Evolutionary conservation across 768 basidiomycete genomes (phyloP), one percentile per base, ranked within the genome.

Genomic region (Tricholoma sp.): DNA sequence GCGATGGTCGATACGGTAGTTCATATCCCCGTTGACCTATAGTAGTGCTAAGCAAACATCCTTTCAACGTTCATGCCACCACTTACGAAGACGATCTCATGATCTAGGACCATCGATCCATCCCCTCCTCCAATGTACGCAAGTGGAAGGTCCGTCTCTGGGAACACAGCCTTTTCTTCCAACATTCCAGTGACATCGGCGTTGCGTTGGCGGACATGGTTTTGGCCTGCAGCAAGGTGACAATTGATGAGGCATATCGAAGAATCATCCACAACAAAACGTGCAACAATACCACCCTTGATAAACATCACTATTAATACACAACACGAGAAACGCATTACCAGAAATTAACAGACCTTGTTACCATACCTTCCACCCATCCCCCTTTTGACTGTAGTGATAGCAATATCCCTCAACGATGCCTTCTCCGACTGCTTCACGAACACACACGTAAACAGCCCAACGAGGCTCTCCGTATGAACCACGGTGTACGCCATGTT

Each of bases 181-280:
- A 98, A 71, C 57, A 98, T 89, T 0, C 85, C 88, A 6, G 89
- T 86, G 10, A 94, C 76, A 70, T 99, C 96, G 2, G 87, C 84
- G 63, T 97, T 97, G 15, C 96, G 80, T 58, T 89, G 79, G 1
- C 89, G 81, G 15, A 89, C 81, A 50, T 89, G 88, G 55, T 82
- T 80, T 65, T 98, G 95, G 1, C 96, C 96, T 6, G 93, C 92
- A n/a, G 95, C 96, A 57, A 99, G 81, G 77, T 99, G 96, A 61
- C 91, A 94, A 72, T 99, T 99, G 74, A 98, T 84, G 65, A 97
- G 89, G 71, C 96, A 98, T 12, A 98, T 67, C 0, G 92, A 95
- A 1, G 94, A 89, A 68, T 98, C 94, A 57, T 94, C 94, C 45
- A 98, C 79, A 6, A 94, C 82, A 58, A 97, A 85, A 17, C 95